These are phyloP conservation scores for Pinus taeda DNA, from an alignment of 75 land plant species.

Conservation along the genomic window DNA sequence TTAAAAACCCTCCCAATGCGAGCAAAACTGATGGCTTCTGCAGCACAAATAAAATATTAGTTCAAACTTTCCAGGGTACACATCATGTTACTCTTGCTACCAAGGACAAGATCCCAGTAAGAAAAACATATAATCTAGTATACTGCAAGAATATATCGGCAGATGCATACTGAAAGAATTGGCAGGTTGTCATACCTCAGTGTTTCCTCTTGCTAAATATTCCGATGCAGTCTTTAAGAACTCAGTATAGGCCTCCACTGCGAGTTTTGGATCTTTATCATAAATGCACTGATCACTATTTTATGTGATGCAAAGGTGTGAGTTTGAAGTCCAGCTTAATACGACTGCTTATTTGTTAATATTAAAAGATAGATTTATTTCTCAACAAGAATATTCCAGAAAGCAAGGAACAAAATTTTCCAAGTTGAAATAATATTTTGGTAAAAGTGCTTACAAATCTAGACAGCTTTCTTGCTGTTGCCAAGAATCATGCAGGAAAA, in stretches of 20 bases:
- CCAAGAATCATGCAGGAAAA: constrained; percentile 52
- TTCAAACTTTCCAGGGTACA: neutral
- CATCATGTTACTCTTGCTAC: neutral
- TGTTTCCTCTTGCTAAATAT: constrained; percentile 77
- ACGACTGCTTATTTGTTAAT: neutral
- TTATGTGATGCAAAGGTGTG: neutral
- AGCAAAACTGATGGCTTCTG: constrained; percentile 59
- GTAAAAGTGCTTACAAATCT: neutral
- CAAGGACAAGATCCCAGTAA: neutral
- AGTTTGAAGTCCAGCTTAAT: constrained; percentile 3
- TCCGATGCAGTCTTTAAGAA: constrained; percentile 62
- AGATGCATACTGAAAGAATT: neutral
- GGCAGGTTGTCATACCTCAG: constrained; percentile 46
- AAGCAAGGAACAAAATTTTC: neutral
- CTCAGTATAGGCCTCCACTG: constrained; percentile 42
- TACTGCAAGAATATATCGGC: neutral
- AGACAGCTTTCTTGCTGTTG: constrained; percentile 11
- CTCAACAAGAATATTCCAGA: neutral
- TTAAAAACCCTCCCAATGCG: constrained; percentile 48
- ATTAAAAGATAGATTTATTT: neutral
- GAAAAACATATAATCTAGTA: neutral
- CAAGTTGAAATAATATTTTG: neutral
- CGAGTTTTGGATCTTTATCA: neutral
- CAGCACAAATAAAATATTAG: constrained; percentile 16
- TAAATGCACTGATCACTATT: neutral